phyloP scores from a whole-genome alignment of 495 filamentous ascomycete species.

The Aspergillus funiculosus region DNA sequence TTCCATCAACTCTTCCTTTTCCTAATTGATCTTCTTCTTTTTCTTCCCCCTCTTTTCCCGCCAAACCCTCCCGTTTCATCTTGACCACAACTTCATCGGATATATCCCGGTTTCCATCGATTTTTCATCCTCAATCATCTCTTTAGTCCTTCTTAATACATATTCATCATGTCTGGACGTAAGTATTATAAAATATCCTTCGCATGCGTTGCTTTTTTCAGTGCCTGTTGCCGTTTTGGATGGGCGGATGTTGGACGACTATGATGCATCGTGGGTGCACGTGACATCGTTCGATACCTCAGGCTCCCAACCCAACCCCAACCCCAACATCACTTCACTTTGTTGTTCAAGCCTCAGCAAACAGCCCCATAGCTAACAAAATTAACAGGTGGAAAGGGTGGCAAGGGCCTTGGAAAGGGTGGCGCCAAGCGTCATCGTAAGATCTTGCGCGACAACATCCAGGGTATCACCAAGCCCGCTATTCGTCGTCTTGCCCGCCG shows the following conservation, averaged over 20 bases:
- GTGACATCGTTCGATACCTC: constrained; percentile 14
- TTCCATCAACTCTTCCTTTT: constrained; percentile 7
- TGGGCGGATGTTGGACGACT: background rate
- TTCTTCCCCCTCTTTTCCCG: constrained; percentile 23
- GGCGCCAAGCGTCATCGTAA: constrained; percentile 99
- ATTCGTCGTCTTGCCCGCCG: constrained; percentile 61
- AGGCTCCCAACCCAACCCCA: background rate
- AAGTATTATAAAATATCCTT: constrained; percentile 45
- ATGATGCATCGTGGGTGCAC: constrained; percentile 10
- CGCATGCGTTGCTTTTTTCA: background rate
- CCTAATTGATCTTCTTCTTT: constrained; percentile 14
- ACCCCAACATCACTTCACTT: background rate
- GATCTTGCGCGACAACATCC: constrained; percentile 99
- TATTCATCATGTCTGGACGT: constrained; percentile 89
- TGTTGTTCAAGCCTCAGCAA: background rate
- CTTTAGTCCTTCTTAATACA: constrained; percentile 17
- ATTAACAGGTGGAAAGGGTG: constrained; percentile 78
- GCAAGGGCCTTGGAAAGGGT: constrained; percentile 80
- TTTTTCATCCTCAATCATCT: constrained; percentile 25
- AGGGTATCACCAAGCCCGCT: constrained; percentile 70
- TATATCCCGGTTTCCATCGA: constrained; percentile 22
- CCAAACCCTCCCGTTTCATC: constrained; percentile 13
- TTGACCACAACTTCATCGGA: constrained; percentile 16
- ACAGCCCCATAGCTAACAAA: too few relatives aligned
- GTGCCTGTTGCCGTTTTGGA: constrained; percentile 9